Evolutionary conservation across 2,329 filamentous ascomycete species (phyloP), one percentile per base, ranked within the genome.

Genomic region (Botrytis fabae): DNA sequence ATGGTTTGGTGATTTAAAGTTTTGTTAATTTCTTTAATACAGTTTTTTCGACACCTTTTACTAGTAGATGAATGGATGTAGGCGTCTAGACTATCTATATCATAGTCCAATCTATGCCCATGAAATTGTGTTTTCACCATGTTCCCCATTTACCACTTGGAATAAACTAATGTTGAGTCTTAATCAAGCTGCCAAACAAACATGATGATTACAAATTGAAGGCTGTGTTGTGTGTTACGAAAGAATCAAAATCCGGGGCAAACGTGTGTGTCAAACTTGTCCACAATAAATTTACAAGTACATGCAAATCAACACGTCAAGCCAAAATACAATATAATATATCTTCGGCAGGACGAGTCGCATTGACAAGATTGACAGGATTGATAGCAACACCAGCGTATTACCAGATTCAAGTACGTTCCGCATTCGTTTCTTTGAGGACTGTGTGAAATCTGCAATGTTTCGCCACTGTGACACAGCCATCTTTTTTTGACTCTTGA

Each of bases 401-500:
- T 61, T n/a, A n/a, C 16, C 22, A 40, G 20, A 32, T 69, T 32
- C 4, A 25, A 16, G 44, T 48, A 25, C 38, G 69, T n/a, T 51
- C 57, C 57, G 42, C 40, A 46, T 46, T 51, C 32, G 60, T 65
- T 54, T 57, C 69, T 71, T 71, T 71, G n/a, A 44, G 28, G 35
- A 57, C n/a, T 40, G 44, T 42, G n/a, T 71, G 69, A 71, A 71
- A 71, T 65, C 69, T 46, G 65, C 10, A 32, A 54, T 65, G 69
- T 71, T 71, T 71, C 69, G 69, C 60, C 69, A 71, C 60, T 71
- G 46, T 42, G 9, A 28, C 69, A 71, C 61, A 71, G 60, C 69
- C 69, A 71, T 63, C 46, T 54, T 71, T 44, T 71, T 71, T 65
- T 71, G 22, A 22, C 46, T 62, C 38, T 68, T 22, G 2, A 32